Conservation (phyloP, 2,329 filamentous ascomycete genomes). For the Sporothrix luriei region DNA sequence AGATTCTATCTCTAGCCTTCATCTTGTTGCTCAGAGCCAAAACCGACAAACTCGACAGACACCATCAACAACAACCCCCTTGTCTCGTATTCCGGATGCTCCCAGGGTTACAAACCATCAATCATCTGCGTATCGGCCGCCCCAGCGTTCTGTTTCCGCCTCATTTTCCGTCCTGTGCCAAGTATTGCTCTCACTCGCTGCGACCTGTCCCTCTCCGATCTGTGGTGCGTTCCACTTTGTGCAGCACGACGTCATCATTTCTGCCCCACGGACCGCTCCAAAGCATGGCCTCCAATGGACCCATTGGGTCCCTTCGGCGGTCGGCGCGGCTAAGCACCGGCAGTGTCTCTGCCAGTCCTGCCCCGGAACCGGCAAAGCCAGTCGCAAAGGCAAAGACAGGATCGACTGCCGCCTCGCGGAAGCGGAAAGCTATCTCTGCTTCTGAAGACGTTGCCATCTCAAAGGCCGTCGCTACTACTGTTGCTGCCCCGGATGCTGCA, state of each 20-base stretch:
- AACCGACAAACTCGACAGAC: background rate
- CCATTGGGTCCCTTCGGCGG: conserved; percentile 39
- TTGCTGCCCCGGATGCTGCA: background rate
- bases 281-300: conserved; percentile 40
- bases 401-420: background rate
- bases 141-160: background rate
- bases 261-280: background rate
- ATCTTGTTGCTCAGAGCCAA: too few relatives aligned
- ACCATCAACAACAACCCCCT: background rate
- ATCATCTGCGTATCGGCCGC: background rate
- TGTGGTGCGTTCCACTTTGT: conserved; percentile 2
- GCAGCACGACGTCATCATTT: conserved; percentile 11
- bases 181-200: background rate
- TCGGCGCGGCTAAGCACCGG: conserved; percentile 49
- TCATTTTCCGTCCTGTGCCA: background rate
- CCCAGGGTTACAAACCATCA: background rate
- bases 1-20: background rate
- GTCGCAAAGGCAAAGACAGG: conserved; percentile 34
- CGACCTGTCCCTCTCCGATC: background rate
- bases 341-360: conserved; percentile 36
- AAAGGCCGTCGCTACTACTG: background rate
- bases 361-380: background rate
- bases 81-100: background rate
- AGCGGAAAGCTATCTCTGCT: background rate
- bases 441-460: background rate